These are phyloP conservation scores for Coprinellus micaceus DNA, from an alignment of 768 basidiomycete species.

Conservation along the genomic window DNA sequence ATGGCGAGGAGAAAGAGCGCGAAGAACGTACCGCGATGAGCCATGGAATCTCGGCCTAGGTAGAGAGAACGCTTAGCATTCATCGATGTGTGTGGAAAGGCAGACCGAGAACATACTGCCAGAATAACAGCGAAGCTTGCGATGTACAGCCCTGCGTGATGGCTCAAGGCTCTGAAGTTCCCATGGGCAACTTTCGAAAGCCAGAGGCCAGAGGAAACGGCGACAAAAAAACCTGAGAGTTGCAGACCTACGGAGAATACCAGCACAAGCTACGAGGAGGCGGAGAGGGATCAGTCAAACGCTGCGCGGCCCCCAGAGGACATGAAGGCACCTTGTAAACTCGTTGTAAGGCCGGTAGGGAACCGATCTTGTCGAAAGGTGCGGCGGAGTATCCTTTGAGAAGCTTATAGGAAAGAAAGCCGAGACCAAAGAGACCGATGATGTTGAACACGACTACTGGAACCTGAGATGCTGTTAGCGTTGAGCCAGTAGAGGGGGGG, in stretches of 20 bases:
- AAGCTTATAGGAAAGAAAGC: slow-evolving; percentile 39
- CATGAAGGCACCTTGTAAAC: slow-evolving; percentile 44
- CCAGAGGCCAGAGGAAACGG: slow-evolving; percentile 47
- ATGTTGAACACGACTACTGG: slow-evolving; percentile 37
- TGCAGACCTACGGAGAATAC: slow-evolving; percentile 47
- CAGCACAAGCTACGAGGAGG: slow-evolving; percentile 37
- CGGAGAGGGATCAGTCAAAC: too few relatives aligned
- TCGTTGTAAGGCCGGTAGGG: slow-evolving; percentile 41
- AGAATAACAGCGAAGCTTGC: slow-evolving; percentile 38
- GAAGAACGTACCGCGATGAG: slow-evolving; percentile 34
- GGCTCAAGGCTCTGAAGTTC: slow-evolving; percentile 27
- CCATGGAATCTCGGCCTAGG: slow-evolving; percentile 46
- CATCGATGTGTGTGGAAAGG: not conserved
- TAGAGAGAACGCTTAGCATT: not conserved
- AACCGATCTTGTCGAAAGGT: slow-evolving; percentile 48
- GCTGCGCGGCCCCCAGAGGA: too few relatives aligned
- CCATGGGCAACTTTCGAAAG: slow-evolving; percentile 42
- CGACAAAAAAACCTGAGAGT: slow-evolving; percentile 45
- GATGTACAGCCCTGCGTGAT: slow-evolving; percentile 35
- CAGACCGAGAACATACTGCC: slow-evolving; percentile 30
- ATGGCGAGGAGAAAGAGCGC: not conserved
- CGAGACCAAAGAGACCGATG: slow-evolving; percentile 31
- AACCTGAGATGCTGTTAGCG: slow-evolving; percentile 24
- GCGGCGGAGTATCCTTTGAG: slow-evolving; percentile 44
- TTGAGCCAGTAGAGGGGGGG: not conserved